These are phyloP conservation scores for Coemansia biformis DNA, from an alignment of 192 early-diverging fungal genomes.

Conservation along the genomic window DNA sequence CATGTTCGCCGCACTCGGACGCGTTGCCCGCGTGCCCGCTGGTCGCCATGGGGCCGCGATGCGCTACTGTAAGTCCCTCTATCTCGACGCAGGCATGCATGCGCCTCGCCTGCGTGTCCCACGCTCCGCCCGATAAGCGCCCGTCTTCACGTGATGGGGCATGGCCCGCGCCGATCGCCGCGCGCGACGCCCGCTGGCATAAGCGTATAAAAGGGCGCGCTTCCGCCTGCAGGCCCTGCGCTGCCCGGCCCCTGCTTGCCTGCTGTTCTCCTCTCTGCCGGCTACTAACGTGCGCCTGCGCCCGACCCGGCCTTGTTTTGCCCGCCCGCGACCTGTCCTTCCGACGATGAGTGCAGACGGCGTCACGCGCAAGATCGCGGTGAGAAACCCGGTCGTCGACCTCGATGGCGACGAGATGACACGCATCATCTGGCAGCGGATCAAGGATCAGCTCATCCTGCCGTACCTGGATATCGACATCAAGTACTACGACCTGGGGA, in stretches of 20 bases:
- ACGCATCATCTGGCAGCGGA: constrained; percentile 91
- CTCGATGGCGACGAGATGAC: constrained; percentile 99
- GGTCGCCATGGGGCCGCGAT: neutral
- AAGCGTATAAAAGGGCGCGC: too few species aligned
- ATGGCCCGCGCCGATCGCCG: too few species aligned
- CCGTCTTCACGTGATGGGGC: too few species aligned
- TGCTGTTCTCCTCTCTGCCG: too few species aligned
- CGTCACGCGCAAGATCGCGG: constrained; percentile 58
- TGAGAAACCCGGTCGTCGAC: constrained; percentile 81
- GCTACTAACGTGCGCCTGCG: neutral
- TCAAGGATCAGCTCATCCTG: constrained; percentile 85
- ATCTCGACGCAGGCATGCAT: too few species aligned
- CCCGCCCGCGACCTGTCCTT: neutral
- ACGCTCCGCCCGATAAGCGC: too few species aligned
- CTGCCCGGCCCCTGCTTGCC: too few species aligned
- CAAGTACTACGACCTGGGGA: constrained; percentile 94
- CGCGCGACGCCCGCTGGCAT: too few species aligned
- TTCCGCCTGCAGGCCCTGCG: too few species aligned
- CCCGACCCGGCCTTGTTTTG: neutral
- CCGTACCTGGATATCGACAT: constrained; percentile 86
- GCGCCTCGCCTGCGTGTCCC: too few species aligned
- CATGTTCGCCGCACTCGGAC: constrained; percentile 47
- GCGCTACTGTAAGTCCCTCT: constrained; percentile 35
- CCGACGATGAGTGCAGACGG: constrained; percentile 44
- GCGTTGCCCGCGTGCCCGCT: constrained; percentile 27